Evolutionary conservation across 805 yeast species (phyloP).

Genomic region (Metschnikowia henanensis): DNA sequence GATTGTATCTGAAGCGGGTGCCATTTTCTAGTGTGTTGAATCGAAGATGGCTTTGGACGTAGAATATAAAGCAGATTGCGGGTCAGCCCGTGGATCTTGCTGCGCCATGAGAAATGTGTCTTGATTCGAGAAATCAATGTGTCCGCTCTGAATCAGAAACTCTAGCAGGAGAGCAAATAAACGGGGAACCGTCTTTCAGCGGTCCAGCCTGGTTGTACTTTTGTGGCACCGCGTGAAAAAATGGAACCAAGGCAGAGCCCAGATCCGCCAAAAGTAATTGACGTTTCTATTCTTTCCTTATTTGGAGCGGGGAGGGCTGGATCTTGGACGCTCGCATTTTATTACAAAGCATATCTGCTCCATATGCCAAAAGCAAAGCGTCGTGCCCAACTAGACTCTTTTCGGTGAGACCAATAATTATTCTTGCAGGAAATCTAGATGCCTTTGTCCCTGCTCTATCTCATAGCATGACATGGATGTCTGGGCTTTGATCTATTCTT

Average conservation of each 20-base stretch:
- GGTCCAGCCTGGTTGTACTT: neutral
- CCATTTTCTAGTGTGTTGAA: no score
- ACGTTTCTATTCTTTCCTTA: neutral
- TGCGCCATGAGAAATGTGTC: neutral
- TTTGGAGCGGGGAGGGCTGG: neutral
- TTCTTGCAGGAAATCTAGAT: no score
- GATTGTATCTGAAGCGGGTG: neutral
- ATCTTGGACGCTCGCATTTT: neutral
- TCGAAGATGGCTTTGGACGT: no score
- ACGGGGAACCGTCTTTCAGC: neutral
- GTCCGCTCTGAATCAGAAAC: neutral
- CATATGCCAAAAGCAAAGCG: no score
- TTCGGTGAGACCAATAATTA: no score
- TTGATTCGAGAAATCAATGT: neutral
- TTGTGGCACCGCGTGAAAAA: neutral
- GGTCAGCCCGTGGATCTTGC: neutral
- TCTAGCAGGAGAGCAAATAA: neutral
- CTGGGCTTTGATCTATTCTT: no score
- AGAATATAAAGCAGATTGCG: no score
- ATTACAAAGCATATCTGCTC: neutral
- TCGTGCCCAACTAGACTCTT: no score
- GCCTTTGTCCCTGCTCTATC: no score
- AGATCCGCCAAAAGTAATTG: neutral
- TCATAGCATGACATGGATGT: no score
- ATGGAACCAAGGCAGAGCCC: neutral